phyloP scores from a whole-genome alignment of 1,139 yeast species.

The Suzukiozyma palmioleophila region DNA sequence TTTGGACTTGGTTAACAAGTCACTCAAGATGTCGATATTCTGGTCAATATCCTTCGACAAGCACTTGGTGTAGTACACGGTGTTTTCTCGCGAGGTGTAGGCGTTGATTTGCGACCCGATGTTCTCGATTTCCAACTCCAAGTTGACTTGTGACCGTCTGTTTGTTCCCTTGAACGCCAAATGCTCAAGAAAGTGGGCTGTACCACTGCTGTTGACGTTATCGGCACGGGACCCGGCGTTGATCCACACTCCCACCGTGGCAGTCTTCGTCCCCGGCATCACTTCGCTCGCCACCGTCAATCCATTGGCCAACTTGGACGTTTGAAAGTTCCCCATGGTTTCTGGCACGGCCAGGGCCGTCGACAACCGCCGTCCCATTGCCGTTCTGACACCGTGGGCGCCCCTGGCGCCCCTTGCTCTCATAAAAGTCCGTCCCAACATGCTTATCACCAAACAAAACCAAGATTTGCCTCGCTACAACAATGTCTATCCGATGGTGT shows the following conservation, averaged over 20 bases:
- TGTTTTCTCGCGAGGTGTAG: conserved; percentile 93
- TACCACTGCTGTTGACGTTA: conserved; percentile 77
- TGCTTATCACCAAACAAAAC: too few relatives aligned
- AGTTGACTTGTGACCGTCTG: conserved; percentile 72
- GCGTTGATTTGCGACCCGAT: conserved; percentile 97
- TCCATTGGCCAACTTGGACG: conserved; percentile 54
- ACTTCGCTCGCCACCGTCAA: conserved; percentile 88
- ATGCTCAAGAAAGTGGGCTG: conserved; percentile 96
- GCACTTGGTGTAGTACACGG: conserved; percentile 93
- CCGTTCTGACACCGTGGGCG: too few relatives aligned
- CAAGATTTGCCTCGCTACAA: too few relatives aligned
- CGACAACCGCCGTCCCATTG: too few relatives aligned
- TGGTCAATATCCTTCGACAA: conserved; percentile 75
- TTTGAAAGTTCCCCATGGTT: conserved; percentile 19
- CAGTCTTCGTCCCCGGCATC: conserved; percentile 86
- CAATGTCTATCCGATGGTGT: too few relatives aligned
- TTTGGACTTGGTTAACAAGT: conserved; percentile 80
- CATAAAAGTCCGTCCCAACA: too few relatives aligned
- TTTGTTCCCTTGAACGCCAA: conserved; percentile 93
- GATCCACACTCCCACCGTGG: conserved; percentile 96
- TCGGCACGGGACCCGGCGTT: conserved; percentile 99
- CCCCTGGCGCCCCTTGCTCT: too few relatives aligned
- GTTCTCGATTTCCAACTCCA: conserved; percentile 92
- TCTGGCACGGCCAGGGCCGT: conserved; percentile 6
- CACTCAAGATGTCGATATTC: conserved; percentile 84